Evolutionary conservation across 768 basidiomycete species (phyloP), one percentile per base, ranked within the genome.

Genomic region (Suillus paluster): DNA sequence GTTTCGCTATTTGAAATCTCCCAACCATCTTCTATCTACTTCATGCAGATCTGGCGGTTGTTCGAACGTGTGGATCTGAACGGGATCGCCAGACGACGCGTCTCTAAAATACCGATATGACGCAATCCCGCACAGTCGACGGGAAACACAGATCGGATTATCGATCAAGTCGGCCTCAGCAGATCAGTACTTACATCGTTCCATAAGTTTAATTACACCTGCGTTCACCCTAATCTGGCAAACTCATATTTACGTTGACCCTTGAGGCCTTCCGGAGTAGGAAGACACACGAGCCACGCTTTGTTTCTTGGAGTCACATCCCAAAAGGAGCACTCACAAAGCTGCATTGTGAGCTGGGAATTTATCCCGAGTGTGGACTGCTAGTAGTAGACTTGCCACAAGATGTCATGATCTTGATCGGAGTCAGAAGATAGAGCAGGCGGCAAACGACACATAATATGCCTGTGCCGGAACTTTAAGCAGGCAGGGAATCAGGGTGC

Each of bases 1-100:
- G 71, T 75, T 73, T n/a, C 15, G n/a, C 4, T 53, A 72, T 75
- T 75, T 76, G 64, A 73, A 75, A 75, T 76, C 62, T n/a, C 12
- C 19, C 41, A 27, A 33, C 21, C 11, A 52, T 19, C 45, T 45
- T 27, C 25, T 27, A 17, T 17, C 25, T n/a, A 19, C 27, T 50
- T 65, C 61, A 38, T 57, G 63, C 38, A 66, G 64, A 70, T 73
- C 72, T 63, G 27, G 42, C 30, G 59, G 21, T 53, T 34, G 44
- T 23, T 49, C 12, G 57, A 58, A 55, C 49, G 54, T 64, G 73
- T 30, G 65, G 39, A 60, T 55, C 54, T 55, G 17, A 55, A 11
- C 25, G 19, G 19, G 53, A 55, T 55, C 36, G 36, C 17, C 54
- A 55, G 17, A 25, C 54, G 54, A 55, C 54, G 17, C 38, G 19